These are phyloP conservation scores for Capronia epimyces DNA, from an alignment of 2,329 filamentous ascomycete species.

Conservation along the genomic window DNA sequence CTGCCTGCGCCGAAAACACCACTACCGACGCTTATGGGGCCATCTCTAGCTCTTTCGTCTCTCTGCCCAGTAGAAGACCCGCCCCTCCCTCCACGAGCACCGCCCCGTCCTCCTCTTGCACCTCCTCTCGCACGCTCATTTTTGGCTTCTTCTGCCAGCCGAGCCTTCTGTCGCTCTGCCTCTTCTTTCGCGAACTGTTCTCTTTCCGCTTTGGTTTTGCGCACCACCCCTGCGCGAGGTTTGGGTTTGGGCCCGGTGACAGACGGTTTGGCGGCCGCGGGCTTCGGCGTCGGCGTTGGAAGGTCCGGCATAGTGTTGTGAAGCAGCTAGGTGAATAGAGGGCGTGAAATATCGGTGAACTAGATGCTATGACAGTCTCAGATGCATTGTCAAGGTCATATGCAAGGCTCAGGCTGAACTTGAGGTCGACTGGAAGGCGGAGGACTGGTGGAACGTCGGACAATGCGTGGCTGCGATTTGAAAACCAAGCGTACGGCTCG, in stretches of 20 bases:
- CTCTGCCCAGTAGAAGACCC: conserved; percentile 1
- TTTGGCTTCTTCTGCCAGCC: conserved; percentile 16
- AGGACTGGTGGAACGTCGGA: background rate
- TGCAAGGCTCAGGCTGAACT: background rate
- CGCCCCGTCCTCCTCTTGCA: conserved; percentile 10
- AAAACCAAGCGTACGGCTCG: no score
- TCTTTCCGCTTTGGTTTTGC: conserved; percentile 28
- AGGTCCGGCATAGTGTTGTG: conserved; percentile 5
- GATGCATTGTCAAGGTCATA: background rate
- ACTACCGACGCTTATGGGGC: conserved; percentile 2
- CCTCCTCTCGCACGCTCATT: conserved; percentile 10
- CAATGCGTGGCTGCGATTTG: no score
- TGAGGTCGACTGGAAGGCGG: background rate
- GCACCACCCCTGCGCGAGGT: conserved; percentile 25
- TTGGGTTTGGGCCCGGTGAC: conserved; percentile 10
- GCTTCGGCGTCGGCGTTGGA: conserved; percentile 2
- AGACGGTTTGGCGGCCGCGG: conserved; percentile 10
- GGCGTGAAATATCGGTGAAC: background rate
- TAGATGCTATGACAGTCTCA: background rate
- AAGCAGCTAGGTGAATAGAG: background rate
- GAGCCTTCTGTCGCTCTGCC: conserved; percentile 25
- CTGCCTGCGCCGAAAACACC: conserved; percentile 26
- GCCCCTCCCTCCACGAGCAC: conserved; percentile 12
- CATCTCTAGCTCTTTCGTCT: conserved; percentile 9
- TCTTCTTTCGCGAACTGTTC: conserved; percentile 27